Percentiles rank a stretch among this genome's conserved stretches.
These are phyloP conservation scores for Coniella vitis DNA, from an alignment of 2,329 filamentous ascomycete species.

Conservation along the genomic window DNA sequence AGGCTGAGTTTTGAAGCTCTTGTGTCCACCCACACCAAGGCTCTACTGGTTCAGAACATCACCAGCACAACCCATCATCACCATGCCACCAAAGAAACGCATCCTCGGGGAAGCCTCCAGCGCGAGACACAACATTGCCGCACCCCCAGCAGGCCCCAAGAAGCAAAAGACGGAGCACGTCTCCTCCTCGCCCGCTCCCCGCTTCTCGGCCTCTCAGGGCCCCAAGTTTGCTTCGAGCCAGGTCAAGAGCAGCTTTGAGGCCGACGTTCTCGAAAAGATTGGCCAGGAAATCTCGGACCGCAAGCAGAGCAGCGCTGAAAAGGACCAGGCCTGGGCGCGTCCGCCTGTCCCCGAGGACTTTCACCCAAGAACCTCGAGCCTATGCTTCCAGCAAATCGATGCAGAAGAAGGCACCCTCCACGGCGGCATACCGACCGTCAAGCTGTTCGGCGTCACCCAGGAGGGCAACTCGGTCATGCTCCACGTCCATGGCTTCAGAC, in stretches of 20 bases:
- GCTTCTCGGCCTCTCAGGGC: slow-evolving; percentile 57
- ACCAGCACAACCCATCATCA: slow-evolving; percentile 32
- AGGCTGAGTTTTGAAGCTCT: background rate
- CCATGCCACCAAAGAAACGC: slow-evolving; percentile 61
- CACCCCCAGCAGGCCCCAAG: slow-evolving; percentile 58
- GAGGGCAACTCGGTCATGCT: slow-evolving; percentile 85
- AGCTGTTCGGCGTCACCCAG: slow-evolving; percentile 85
- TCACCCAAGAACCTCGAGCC: slow-evolving; percentile 52
- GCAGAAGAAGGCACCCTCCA: slow-evolving; percentile 80
- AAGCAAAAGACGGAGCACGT: slow-evolving; percentile 72
- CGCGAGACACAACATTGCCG: slow-evolving; percentile 52
- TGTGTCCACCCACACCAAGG: background rate
- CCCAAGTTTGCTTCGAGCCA: slow-evolving; percentile 66
- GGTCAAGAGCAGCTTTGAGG: slow-evolving; percentile 86
- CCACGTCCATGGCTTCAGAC: slow-evolving; percentile 91
- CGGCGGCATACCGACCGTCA: slow-evolving; percentile 71
- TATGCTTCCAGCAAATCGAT: slow-evolving; percentile 96
- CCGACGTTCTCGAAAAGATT: slow-evolving; percentile 89
- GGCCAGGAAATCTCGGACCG: slow-evolving; percentile 85
- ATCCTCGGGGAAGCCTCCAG: slow-evolving; percentile 63
- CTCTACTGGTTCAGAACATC: background rate
- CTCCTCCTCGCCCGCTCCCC: slow-evolving; percentile 47
- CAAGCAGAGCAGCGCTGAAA: slow-evolving; percentile 83
- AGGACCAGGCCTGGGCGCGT: slow-evolving; percentile 84
- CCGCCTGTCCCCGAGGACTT: slow-evolving; percentile 45